Percentiles rank a stretch among this genome's conserved stretches.
Conservation (phyloP, 2,329 filamentous ascomycete genomes). For the Boeremia lycopersici region DNA sequence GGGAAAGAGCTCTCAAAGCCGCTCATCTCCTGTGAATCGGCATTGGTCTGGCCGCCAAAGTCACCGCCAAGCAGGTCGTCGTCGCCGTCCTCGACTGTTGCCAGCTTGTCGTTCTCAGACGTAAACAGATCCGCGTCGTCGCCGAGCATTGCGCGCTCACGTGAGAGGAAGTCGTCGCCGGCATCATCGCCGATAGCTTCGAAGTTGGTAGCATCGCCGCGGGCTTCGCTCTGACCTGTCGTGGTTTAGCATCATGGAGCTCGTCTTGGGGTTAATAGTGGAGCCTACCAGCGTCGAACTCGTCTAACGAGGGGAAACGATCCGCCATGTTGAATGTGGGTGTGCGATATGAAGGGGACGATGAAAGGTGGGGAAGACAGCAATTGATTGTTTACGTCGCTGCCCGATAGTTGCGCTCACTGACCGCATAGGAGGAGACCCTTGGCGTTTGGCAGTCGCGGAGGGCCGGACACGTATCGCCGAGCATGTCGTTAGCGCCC, state of each 20-base stretch:
- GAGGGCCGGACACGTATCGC: slow-evolving; percentile 27
- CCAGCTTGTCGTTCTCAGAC: slow-evolving; percentile 71
- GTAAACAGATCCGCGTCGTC: slow-evolving; percentile 93
- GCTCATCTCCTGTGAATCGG: slow-evolving; percentile 55
- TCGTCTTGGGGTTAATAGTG: slow-evolving; percentile 29
- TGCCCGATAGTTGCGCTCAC: slow-evolving; percentile 14
- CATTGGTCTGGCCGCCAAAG: slow-evolving; percentile 50
- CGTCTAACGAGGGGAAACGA: slow-evolving; percentile 59
- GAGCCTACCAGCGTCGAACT: slow-evolving; percentile 57
- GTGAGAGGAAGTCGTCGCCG: slow-evolving; percentile 83
- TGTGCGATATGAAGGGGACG: background rate
- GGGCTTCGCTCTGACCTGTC: slow-evolving; percentile 70
- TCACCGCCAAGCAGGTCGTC: slow-evolving; percentile 74
- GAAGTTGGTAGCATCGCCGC: slow-evolving; percentile 54
- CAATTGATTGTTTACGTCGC: slow-evolving; percentile 28
- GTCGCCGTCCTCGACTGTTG: slow-evolving; percentile 67
- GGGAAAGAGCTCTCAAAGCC: slow-evolving; percentile 91
- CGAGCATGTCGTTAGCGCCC: slow-evolving; percentile 27
- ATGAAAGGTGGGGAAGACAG: slow-evolving; percentile 10
- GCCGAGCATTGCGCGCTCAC: slow-evolving; percentile 87
- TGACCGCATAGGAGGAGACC: slow-evolving; percentile 13
- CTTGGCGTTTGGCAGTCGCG: slow-evolving; percentile 6
- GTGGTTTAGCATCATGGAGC: slow-evolving; percentile 31
- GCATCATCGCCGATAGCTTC: slow-evolving; percentile 63
- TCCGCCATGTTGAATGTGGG: slow-evolving; percentile 52